These are phyloP conservation scores for Ceratonia siliqua DNA, from an alignment of 306 rosid species.

Conservation along the genomic window DNA sequence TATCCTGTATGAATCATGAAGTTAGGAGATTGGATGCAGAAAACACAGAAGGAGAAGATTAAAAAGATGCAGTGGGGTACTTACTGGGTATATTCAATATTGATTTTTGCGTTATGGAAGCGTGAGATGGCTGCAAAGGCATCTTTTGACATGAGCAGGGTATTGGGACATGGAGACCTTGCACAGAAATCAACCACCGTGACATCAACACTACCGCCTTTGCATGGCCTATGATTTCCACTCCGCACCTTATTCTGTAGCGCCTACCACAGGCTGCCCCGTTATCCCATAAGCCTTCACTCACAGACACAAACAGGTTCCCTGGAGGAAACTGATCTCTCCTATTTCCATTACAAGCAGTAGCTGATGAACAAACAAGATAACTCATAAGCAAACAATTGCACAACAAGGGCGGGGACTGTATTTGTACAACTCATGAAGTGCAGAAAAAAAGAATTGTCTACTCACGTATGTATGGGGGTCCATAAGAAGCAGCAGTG, in stretches of 20 bases:
- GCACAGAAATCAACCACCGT: conserved; percentile 64
- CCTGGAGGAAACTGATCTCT: conserved; percentile 54
- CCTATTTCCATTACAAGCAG: conserved; percentile 52
- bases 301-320: conserved; percentile 53
- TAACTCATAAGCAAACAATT: too few relatives aligned
- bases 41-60: not conserved
- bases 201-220: conserved; percentile 53
- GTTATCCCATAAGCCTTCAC: conserved; percentile 78
- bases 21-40: not conserved
- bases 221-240: conserved; percentile 67
- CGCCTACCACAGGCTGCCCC: conserved; percentile 79
- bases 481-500: conserved; percentile 52
- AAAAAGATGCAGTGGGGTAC: conserved; percentile 6
- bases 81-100: conserved; percentile 65
- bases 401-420: too few relatives aligned
- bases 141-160: conserved; percentile 50
- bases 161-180: conserved; percentile 46
- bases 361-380: conserved; percentile 44
- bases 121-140: conserved; percentile 62
- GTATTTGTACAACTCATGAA: too few relatives aligned
- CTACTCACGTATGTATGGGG: conserved; percentile 66
- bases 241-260: conserved; percentile 68
- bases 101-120: conserved; percentile 44
- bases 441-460: too few relatives aligned
- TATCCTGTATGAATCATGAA: conserved; percentile 29